A percentile compares a stretch with the other conserved stretches of the same genome.
These are phyloP conservation scores for Colletotrichum musicola DNA, from an alignment of 2,329 filamentous ascomycete species.

Conservation along the genomic window DNA sequence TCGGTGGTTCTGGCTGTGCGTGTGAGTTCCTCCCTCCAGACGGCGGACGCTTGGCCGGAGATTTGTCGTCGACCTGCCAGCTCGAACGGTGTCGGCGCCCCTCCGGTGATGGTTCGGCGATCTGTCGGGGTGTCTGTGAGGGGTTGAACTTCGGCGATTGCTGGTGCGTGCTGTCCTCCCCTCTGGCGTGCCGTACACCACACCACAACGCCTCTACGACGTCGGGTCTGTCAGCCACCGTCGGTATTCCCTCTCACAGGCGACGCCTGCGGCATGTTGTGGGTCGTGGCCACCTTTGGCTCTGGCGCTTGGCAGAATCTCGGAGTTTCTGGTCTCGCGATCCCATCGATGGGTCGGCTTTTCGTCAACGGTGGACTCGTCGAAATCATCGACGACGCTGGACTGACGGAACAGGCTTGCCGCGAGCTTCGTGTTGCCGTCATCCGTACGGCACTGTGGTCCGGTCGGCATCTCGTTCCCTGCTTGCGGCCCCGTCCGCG, in stretches of 20 bases:
- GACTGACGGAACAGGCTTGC: constrained; percentile 10
- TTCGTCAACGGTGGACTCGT: constrained; percentile 19
- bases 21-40: constrained; percentile 4
- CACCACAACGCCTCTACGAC: background rate
- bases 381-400: constrained; percentile 1
- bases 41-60: constrained; percentile 24
- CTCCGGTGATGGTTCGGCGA: constrained; percentile 35
- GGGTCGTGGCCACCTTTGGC: background rate
- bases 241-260: constrained; percentile 3
- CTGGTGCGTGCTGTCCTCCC: too few species aligned
- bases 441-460: constrained; percentile 16
- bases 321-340: constrained; percentile 15
- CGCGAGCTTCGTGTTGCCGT: constrained; percentile 19
- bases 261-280: background rate
- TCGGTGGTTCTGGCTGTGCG: constrained; percentile 1
- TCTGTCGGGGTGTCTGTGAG: constrained; percentile 34
- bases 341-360: constrained; percentile 7
- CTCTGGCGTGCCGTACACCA: background rate
- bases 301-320: constrained; percentile 6
- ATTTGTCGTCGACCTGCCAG: constrained; percentile 38
- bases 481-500: constrained; percentile 8
- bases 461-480: constrained; percentile 7
- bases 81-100: constrained; percentile 1
- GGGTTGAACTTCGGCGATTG: constrained; percentile 22
- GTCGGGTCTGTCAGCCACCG: too few species aligned